Conservation (phyloP, 768 basidiomycete genomes). For the Phylloporus sp. region DNA sequence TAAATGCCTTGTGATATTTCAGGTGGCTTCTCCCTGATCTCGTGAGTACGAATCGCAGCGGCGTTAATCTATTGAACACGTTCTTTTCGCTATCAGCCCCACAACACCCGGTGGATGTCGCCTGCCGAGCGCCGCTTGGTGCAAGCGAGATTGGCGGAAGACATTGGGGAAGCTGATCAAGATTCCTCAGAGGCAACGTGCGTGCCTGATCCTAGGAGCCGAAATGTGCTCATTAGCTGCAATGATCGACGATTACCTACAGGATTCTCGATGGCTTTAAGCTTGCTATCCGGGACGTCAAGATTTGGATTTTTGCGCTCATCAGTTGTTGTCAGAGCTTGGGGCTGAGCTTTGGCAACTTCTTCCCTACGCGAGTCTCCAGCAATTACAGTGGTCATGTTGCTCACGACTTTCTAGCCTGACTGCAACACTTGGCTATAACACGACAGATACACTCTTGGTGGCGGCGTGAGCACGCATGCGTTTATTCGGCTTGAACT, state of each 20-base stretch:
- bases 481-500: neutral
- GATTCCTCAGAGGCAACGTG: conserved; percentile 29
- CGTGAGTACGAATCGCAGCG: conserved; percentile 31
- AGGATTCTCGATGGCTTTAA: conserved; percentile 49
- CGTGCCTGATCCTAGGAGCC: conserved; percentile 2
- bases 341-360: conserved; percentile 55
- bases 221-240: neutral
- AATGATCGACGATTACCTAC: neutral
- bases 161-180: conserved; percentile 61
- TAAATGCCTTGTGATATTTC: neutral
- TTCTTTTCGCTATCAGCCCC: conserved; percentile 34
- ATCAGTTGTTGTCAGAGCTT: conserved; percentile 48
- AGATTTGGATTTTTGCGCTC: conserved; percentile 48
- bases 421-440: conserved; percentile 56
- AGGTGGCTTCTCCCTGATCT: conserved; percentile 60
- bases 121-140: conserved; percentile 50
- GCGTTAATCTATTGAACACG: neutral
- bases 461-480: conserved; percentile 47
- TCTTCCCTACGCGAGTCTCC: conserved; percentile 46
- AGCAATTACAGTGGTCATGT: neutral
- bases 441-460: conserved; percentile 53
- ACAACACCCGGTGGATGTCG: conserved; percentile 59
- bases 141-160: conserved; percentile 62
- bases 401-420: conserved; percentile 32
- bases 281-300: conserved; percentile 52